Percentiles rank a stretch among this genome's conserved stretches.
Evolutionary conservation across 306 rosid species (phyloP).

Genomic region (Malus asiatica): DNA sequence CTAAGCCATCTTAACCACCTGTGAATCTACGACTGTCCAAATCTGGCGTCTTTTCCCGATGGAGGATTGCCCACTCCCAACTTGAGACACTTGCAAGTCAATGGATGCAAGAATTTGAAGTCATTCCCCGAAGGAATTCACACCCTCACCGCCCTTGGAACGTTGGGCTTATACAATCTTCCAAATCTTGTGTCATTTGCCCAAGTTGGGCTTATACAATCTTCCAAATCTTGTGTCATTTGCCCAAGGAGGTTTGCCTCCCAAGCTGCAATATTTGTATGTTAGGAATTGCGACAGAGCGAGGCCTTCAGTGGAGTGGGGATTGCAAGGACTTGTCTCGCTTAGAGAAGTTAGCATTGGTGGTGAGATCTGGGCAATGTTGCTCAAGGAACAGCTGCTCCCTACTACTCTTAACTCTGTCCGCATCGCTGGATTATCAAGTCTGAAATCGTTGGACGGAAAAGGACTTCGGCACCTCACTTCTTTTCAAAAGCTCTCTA

Average conservation of each 20-base stretch:
- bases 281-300: too few species aligned
- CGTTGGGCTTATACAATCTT: accelerated
- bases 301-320: too few species aligned
- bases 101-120: background rate
- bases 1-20: background rate
- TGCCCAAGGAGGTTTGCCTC: too few species aligned
- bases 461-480: too few species aligned
- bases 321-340: background rate
- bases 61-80: slow-evolving; percentile 28
- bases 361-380: background rate
- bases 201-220: background rate
- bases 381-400: background rate
- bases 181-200: background rate
- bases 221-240: background rate
- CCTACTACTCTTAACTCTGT: background rate
- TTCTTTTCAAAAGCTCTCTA: too few species aligned
- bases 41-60: slow-evolving; percentile 19
- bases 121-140: background rate
- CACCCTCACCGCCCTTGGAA: background rate
- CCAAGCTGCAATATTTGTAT: too few species aligned
- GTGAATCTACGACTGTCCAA: slow-evolving; percentile 21
- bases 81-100: background rate
- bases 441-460: too few species aligned
- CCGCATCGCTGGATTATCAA: too few species aligned
- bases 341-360: too few species aligned